These are phyloP conservation scores for Kluyveromyces wickerhamii DNA, from an alignment of 805 yeast genomes.

Conservation along the genomic window DNA sequence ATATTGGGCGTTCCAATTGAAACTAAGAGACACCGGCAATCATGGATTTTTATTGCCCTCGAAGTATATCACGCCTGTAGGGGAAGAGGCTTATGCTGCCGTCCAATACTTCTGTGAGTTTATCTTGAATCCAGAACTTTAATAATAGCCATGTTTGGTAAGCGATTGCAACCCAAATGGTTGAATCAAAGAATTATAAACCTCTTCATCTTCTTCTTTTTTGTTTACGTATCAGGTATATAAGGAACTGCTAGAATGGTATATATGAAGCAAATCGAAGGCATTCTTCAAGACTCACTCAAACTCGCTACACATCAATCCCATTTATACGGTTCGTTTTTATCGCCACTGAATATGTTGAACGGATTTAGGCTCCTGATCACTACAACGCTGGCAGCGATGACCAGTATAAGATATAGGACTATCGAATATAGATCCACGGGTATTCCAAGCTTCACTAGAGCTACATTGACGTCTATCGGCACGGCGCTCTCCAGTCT, in stretches of 20 bases:
- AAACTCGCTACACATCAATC: no score
- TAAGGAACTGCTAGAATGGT: no score
- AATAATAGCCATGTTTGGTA: no score
- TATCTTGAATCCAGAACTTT: slow-evolving; percentile 36
- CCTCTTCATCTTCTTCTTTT: no score
- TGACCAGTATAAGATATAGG: slow-evolving; percentile 10
- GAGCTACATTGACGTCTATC: slow-evolving; percentile 16
- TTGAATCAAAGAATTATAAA: no score
- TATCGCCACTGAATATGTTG: no score
- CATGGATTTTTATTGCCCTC: slow-evolving; percentile 78
- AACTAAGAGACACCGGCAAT: slow-evolving; percentile 72
- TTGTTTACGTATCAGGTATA: no score
- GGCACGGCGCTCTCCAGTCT: slow-evolving; percentile 11
- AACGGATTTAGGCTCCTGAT: neutral
- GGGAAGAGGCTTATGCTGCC: slow-evolving; percentile 63
- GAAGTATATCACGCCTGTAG: slow-evolving; percentile 65
- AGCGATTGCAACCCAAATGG: no score
- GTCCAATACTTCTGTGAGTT: slow-evolving; percentile 58
- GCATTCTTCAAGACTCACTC: no score
- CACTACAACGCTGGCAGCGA: slow-evolving; percentile 4
- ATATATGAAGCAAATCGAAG: no score
- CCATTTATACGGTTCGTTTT: no score
- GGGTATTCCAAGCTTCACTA: slow-evolving; percentile 18
- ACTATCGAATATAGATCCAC: slow-evolving; percentile 19
- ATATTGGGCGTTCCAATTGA: slow-evolving; percentile 76